Evolutionary conservation across 75 land plant species (phyloP), one percentile per base, ranked within the genome.

Genomic region (Picea glauca): DNA sequence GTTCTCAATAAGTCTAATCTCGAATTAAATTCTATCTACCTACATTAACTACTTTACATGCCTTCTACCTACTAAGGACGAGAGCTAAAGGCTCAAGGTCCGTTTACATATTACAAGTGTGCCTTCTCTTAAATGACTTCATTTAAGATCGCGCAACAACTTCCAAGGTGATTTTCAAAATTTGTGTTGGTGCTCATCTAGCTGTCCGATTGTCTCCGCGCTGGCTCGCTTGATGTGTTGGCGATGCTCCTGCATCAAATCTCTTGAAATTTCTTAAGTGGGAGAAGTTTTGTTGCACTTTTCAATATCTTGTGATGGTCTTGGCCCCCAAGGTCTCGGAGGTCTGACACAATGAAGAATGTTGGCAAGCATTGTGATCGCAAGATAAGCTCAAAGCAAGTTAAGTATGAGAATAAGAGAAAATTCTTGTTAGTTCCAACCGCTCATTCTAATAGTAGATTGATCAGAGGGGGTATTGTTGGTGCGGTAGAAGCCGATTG

Each of bases 401-500:
- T 7, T 17, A 18, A 67, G 32, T 67, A 8, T 31, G 46, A 67
- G 6, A 35, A 67, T 67, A 38, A 18, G n/a, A 67, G 50, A 2
- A 67, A 67, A 35, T 5, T 67, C 2, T 33, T 38, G 2, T 35
- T 43, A 5, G 72, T 35, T 67, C 72, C 72, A 67, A 38, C 46
- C 12, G 46, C 72, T 35, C 38, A 35, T 35, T 35, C 38, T 1
- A 35, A 3, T 35, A 35, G 38, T 57, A 54, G 58, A 23, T 56
- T 74, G 58, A 74, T 26, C 17, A 7, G 3, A 65, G 68, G 68
- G 13, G 15, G 58, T 4, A 31, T 18, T 54, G 78, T n/a, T 60
- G 43, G 2, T 15, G 78, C 40, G 62, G 18, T 33, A 13, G 62
- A 77, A 61, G 78, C 46, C 14, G 78, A 65, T 58, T 77, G 78